A percentile compares a stretch with the other conserved stretches of the same genome.
Conservation (phyloP, 768 basidiomycete genomes). For the Neoboletus magnificus region DNA sequence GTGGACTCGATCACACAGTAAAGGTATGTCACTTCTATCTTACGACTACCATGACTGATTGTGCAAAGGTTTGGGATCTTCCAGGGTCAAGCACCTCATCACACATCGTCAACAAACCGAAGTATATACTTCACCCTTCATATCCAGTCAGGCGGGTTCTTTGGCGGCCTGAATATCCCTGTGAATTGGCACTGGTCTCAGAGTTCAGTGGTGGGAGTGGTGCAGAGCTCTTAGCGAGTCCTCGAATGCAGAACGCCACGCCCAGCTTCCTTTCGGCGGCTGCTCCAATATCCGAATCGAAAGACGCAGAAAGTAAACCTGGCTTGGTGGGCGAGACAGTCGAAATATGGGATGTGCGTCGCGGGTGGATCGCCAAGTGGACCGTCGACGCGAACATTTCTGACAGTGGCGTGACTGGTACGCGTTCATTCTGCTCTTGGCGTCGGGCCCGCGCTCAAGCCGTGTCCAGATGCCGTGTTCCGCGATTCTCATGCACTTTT, state of each 20-base stretch:
- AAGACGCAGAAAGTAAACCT: conserved; percentile 13
- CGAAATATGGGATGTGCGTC: conserved; percentile 85
- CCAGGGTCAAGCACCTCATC: conserved; percentile 35
- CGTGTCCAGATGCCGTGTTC: conserved; percentile 58
- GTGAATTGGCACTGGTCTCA: conserved; percentile 72
- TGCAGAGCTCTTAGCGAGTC: conserved; percentile 24
- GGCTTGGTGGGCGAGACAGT: conserved; percentile 49
- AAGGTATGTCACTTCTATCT: conserved; percentile 45
- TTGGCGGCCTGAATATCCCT: conserved; percentile 77
- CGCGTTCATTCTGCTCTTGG: conserved; percentile 13
- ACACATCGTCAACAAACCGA: conserved; percentile 61
- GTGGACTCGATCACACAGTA: conserved; percentile 74
- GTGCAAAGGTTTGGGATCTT: conserved; percentile 69
- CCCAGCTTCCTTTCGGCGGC: conserved; percentile 20
- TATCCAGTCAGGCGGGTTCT: conserved; percentile 69
- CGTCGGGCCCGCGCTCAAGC: background rate
- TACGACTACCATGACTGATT: background rate
- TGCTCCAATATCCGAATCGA: conserved; percentile 10
- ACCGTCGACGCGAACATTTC: conserved; percentile 57
- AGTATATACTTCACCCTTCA: conserved; percentile 70
- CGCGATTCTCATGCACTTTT: conserved; percentile 68
- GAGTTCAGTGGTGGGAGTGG: conserved; percentile 42
- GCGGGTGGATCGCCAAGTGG: conserved; percentile 84
- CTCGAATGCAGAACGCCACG: conserved; percentile 24
- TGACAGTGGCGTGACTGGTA: conserved; percentile 77